Evolutionary conservation across 1,284 basidiomycete species (phyloP).

Genomic region (Fomitopsis pinicola): DNA sequence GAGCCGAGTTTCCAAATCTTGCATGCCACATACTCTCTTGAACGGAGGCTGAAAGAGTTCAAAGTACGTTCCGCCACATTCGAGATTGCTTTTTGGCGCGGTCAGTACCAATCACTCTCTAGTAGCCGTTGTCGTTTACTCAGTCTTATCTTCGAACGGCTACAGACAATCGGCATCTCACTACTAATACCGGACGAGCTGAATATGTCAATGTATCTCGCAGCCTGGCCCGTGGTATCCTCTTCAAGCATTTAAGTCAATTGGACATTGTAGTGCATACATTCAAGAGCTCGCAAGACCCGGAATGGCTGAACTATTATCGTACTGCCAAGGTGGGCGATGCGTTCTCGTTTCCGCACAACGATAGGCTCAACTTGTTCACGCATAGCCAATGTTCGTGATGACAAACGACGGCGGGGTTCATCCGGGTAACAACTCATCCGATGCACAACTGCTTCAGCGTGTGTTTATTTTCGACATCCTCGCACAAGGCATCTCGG

Average conservation of each 20-base stretch:
- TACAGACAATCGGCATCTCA: slow-evolving; percentile 38
- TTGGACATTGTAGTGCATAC: slow-evolving; percentile 37
- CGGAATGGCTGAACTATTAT: slow-evolving; percentile 45
- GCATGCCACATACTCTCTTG: slow-evolving; percentile 54
- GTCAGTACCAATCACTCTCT: slow-evolving; percentile 24
- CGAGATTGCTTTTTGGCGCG: slow-evolving; percentile 60
- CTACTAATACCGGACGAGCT: slow-evolving; percentile 33
- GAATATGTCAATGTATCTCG: slow-evolving; percentile 40
- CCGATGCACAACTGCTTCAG: slow-evolving; percentile 39
- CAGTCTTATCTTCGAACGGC: background rate
- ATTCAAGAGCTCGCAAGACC: slow-evolving; percentile 43
- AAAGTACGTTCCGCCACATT: slow-evolving; percentile 48
- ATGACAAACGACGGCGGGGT: slow-evolving; percentile 52
- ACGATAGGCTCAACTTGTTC: background rate
- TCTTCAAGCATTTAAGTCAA: slow-evolving; percentile 45
- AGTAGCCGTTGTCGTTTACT: background rate
- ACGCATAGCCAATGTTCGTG: slow-evolving; percentile 59
- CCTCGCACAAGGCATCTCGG: slow-evolving; percentile 43
- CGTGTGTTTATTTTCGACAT: slow-evolving; percentile 46
- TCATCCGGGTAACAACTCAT: slow-evolving; percentile 12
- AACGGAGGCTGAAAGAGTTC: slow-evolving; percentile 46
- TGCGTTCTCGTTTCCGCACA: background rate
- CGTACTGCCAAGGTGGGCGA: slow-evolving; percentile 34
- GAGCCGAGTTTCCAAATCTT: slow-evolving; percentile 57
- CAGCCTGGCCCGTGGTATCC: slow-evolving; percentile 44